Evolutionary conservation across 345 rosid genomes (phyloP).

Genomic region (Stellera chamaejasme): DNA sequence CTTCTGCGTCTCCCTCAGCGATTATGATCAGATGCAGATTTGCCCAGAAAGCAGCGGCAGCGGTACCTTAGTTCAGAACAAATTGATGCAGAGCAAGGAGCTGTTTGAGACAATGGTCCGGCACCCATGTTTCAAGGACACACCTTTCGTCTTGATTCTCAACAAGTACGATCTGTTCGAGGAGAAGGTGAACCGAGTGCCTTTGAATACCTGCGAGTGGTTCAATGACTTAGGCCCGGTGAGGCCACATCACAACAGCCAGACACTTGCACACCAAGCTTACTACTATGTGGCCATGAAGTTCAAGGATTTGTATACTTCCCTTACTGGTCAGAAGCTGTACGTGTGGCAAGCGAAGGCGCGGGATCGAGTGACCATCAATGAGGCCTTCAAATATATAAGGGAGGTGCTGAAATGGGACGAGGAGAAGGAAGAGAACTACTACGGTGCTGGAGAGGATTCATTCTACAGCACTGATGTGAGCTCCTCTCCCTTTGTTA

Average conservation of each 20-base stretch:
- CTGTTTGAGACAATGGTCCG: conserved; percentile 69
- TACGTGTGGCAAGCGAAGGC: conserved; percentile 92
- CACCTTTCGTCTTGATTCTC: conserved; percentile 69
- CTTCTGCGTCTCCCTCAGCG: conserved; percentile 82
- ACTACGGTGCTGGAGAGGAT: conserved; percentile 68
- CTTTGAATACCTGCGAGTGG: conserved; percentile 71
- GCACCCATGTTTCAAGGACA: conserved; percentile 87
- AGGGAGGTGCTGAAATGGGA: conserved; percentile 98
- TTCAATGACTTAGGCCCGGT: conserved; percentile 78
- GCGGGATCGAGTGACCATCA: conserved; percentile 61
- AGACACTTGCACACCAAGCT: conserved; percentile 83
- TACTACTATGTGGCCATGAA: conserved; percentile 89
- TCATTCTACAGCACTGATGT: conserved; percentile 88
- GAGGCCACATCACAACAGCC: conserved; percentile 50
- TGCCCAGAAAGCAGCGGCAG: conserved; percentile 40
- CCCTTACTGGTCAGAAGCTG: conserved; percentile 66
- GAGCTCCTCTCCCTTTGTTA: conserved; percentile 73
- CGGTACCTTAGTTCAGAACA: conserved; percentile 54
- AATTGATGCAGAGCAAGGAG: conserved; percentile 86
- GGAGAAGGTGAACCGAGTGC: conserved; percentile 68
- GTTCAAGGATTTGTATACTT: conserved; percentile 84
- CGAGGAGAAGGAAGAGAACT: conserved; percentile 82
- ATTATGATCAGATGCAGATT: conserved; percentile 68
- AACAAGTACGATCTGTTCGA: conserved; percentile 94
- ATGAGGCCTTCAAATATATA: conserved; percentile 82